Percentiles rank a stretch among this genome's conserved stretches.
Conservation (phyloP, 2,329 filamentous ascomycete genomes). For the Diaporthe aspalathi region DNA sequence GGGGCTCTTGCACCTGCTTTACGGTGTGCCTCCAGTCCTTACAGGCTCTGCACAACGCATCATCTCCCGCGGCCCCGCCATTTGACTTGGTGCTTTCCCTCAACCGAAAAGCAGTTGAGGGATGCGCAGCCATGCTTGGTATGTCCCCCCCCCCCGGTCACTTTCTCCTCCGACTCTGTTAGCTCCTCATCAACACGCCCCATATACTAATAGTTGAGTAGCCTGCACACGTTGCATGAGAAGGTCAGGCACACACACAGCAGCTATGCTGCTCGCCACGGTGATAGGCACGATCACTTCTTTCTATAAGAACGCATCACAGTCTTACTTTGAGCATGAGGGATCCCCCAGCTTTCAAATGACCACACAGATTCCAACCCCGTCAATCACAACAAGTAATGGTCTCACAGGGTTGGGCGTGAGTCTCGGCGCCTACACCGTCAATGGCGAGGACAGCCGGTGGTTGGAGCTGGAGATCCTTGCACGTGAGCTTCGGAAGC, state of each 20-base stretch:
- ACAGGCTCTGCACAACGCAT: conserved; percentile 59
- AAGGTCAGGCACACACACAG: conserved; percentile 56
- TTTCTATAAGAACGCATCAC: conserved; percentile 57
- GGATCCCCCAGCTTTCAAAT: conserved; percentile 38
- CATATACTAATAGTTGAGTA: not conserved
- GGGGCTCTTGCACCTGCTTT: conserved; percentile 59
- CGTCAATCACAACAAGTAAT: not conserved
- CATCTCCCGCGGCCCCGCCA: conserved; percentile 51
- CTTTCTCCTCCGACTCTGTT: too few relatives aligned
- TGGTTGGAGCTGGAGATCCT: conserved; percentile 62
- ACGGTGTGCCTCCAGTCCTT: conserved; percentile 59
- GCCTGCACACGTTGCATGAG: conserved; percentile 58
- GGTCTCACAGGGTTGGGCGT: conserved; percentile 48
- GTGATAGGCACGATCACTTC: conserved; percentile 61
- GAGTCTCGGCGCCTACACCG: conserved; percentile 58
- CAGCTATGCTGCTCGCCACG: conserved; percentile 62
- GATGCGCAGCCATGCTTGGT: conserved; percentile 59
- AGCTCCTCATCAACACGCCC: not conserved
- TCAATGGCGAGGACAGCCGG: conserved; percentile 57
- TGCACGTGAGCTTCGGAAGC: conserved; percentile 59
- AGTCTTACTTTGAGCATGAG: conserved; percentile 53
- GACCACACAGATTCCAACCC: conserved; percentile 38
- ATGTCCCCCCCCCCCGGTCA: not conserved
- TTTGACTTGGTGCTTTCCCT: conserved; percentile 59
- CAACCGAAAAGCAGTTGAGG: conserved; percentile 61